These are phyloP conservation scores for Aspergillus ellipticus DNA, from an alignment of 495 filamentous ascomycete species.

Conservation along the genomic window DNA sequence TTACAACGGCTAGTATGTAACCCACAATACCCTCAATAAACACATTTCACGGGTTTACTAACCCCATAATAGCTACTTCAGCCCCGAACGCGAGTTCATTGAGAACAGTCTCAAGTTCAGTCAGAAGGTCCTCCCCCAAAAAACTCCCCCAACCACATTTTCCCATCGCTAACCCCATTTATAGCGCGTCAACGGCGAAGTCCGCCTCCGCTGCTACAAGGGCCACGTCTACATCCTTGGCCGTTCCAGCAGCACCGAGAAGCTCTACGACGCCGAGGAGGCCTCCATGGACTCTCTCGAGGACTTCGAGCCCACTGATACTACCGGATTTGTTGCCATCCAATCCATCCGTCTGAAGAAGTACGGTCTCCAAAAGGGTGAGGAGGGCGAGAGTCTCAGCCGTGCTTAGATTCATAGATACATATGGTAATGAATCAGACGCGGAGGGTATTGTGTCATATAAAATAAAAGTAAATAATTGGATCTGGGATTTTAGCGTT, in stretches of 20 bases:
- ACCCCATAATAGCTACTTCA: conserved; percentile 78
- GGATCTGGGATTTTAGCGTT: no score
- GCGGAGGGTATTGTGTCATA: no score
- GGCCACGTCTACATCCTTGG: conserved; percentile 71
- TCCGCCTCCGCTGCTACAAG: conserved; percentile 73
- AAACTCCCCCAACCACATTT: background rate
- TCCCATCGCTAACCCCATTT: background rate
- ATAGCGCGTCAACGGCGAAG: conserved; percentile 58
- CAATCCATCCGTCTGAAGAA: conserved; percentile 65
- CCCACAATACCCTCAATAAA: conserved; percentile 24
- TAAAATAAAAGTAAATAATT: no score
- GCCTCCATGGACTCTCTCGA: conserved; percentile 84
- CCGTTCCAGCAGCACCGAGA: conserved; percentile 70
- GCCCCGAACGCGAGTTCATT: conserved; percentile 73
- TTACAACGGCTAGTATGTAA: conserved; percentile 12
- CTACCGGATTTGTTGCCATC: conserved; percentile 68
- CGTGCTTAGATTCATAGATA: conserved; percentile 3
- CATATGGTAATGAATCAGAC: no score
- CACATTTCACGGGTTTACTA: conserved; percentile 7
- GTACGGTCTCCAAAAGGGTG: conserved; percentile 69
- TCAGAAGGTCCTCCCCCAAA: conserved; percentile 54
- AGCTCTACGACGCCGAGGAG: conserved; percentile 80
- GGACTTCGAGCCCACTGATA: conserved; percentile 71
- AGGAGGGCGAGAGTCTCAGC: conserved; percentile 47
- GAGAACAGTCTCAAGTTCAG: conserved; percentile 67